phyloP scores from a whole-genome alignment of 2,329 filamentous ascomycete species.

The Aspergillus alliaceus region DNA sequence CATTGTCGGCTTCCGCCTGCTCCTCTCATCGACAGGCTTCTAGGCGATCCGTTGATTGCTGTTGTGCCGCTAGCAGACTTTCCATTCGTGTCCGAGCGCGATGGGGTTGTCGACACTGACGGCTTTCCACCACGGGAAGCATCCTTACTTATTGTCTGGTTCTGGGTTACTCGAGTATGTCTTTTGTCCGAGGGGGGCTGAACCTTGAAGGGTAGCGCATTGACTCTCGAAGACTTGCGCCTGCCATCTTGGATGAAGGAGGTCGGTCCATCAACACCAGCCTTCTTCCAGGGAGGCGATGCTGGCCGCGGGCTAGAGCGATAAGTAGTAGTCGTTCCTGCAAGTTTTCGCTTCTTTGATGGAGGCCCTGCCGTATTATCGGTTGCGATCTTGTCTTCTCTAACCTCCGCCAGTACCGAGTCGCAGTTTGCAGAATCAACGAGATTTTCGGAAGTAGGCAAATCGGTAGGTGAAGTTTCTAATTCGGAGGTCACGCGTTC shows the following conservation, averaged over 20 bases:
- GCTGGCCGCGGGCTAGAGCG: conserved; percentile 42
- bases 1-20: conserved; percentile 20
- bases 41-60: conserved; percentile 33
- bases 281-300: conserved; percentile 93
- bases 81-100: conserved; percentile 30
- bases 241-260: conserved; percentile 69
- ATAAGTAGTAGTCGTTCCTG: conserved; percentile 33
- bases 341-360: conserved; percentile 47
- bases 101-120: conserved; percentile 25
- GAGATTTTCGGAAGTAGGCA: conserved; percentile 19
- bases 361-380: conserved; percentile 41
- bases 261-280: conserved; percentile 81
- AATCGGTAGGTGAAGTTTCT: conserved; percentile 23
- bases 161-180: conserved; percentile 44
- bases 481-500: conserved; percentile 36
- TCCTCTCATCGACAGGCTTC: conserved; percentile 24
- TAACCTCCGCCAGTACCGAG: conserved; percentile 27
- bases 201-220: conserved; percentile 47
- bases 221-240: conserved; percentile 61
- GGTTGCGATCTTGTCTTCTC: conserved; percentile 28
- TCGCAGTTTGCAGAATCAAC: conserved; percentile 24
- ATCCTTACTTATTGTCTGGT: conserved; percentile 33
- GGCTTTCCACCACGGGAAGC: conserved; percentile 27
- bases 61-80: conserved; percentile 29
- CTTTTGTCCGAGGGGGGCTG: conserved; percentile 50